A percentile compares a stretch with the other conserved stretches of the same genome.
phyloP scores from a whole-genome alignment of 129 eudicot species.

The Saposhnikovia divaricata region DNA sequence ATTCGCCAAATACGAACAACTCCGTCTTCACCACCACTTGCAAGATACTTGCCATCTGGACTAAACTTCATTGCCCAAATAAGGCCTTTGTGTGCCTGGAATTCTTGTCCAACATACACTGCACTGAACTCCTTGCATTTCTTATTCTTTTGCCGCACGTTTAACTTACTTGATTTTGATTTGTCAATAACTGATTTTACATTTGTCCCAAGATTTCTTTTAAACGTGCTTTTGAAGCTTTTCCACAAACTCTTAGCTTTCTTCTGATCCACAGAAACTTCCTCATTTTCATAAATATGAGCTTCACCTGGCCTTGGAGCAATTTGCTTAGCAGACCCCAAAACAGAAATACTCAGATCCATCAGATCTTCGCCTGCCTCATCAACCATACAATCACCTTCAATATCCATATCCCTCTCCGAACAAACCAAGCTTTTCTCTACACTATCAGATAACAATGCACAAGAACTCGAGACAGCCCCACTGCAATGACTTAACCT shows the following conservation, averaged over 20 bases:
- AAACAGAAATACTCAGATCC: not conserved
- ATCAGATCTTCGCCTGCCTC: conserved; percentile 17
- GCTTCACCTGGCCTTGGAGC: not conserved
- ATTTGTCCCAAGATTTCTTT: conserved; percentile 6
- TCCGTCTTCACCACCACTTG: conserved; percentile 87
- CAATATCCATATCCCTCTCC: conserved; percentile 21
- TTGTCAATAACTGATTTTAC: conserved; percentile 12
- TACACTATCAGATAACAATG: not conserved
- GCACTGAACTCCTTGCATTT: conserved; percentile 62
- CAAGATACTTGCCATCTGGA: conserved; percentile 67
- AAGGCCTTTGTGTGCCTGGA: conserved; percentile 81
- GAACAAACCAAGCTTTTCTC: conserved; percentile 14
- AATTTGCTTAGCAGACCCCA: not conserved
- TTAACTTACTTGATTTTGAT: conserved; percentile 18
- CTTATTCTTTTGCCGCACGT: conserved; percentile 28
- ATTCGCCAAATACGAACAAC: conserved; percentile 87
- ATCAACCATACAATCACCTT: conserved; percentile 30
- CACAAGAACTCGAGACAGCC: conserved; percentile 27
- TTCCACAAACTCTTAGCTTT: conserved; percentile 35
- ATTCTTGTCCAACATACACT: conserved; percentile 70
- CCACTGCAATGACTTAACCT: conserved; percentile 26
- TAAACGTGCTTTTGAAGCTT: conserved; percentile 17
- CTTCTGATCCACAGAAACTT: conserved; percentile 9
- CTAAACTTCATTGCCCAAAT: conserved; percentile 89
- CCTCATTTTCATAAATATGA: not conserved